Percentiles rank a stretch among this genome's conserved stretches.
Evolutionary conservation across 257 asterid genomes (phyloP).

Genomic region (Solanum bukasovii): DNA sequence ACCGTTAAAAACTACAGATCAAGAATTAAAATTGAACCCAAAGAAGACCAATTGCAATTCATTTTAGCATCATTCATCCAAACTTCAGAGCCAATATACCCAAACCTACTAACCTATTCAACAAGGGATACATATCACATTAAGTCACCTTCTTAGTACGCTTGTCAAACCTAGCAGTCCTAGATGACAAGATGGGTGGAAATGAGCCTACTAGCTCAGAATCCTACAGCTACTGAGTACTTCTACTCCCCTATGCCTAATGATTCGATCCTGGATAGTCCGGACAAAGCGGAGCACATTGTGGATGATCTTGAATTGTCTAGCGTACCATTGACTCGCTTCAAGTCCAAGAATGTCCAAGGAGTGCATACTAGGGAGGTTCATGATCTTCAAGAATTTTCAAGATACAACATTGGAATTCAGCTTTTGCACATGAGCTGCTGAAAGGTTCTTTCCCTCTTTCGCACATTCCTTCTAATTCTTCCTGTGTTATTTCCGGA

Average conservation of each 20-base stretch:
- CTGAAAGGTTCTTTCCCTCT: neutral
- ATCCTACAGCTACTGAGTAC: neutral
- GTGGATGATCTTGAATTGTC: neutral
- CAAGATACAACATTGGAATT: neutral
- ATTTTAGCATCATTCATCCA: neutral
- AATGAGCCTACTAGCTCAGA: neutral
- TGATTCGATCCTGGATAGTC: neutral
- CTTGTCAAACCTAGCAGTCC: neutral
- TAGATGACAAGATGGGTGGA: neutral
- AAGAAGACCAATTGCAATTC: neutral
- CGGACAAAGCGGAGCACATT: neutral
- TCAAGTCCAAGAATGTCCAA: neutral
- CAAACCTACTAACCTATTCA: neutral
- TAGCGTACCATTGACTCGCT: neutral
- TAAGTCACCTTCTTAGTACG: neutral
- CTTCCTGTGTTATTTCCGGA: neutral
- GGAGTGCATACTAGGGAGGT: neutral
- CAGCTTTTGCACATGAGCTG: neutral
- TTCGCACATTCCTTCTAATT: neutral
- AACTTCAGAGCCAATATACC: neutral
- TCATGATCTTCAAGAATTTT: neutral
- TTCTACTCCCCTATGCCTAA: neutral
- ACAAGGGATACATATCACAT: neutral
- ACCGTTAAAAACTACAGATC: neutral
- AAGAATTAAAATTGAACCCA: neutral